phyloP scores from a whole-genome alignment of 2,329 filamentous ascomycete genomes.

The Cordyceps cicadae region DNA sequence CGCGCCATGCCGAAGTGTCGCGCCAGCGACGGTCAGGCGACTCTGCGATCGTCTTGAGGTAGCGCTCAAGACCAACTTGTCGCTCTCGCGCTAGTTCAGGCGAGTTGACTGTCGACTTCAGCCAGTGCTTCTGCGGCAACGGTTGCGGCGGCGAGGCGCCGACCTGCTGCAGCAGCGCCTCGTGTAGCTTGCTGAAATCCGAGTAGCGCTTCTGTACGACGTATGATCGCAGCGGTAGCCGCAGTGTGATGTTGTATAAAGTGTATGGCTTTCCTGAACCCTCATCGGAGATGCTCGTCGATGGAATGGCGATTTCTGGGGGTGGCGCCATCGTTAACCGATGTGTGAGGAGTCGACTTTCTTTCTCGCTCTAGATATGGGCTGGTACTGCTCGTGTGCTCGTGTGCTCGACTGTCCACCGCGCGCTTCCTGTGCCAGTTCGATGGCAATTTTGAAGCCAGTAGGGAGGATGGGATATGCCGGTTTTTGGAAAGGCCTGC shows the following conservation, averaged over 20 bases:
- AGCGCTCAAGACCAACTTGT: conserved; percentile 59
- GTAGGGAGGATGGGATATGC: not conserved
- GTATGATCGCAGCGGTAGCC: conserved; percentile 67
- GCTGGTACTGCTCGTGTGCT: not conserved
- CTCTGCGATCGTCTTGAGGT: conserved; percentile 64
- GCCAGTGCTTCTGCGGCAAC: conserved; percentile 68
- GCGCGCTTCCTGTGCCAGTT: not conserved
- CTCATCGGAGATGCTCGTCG: conserved; percentile 50
- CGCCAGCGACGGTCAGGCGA: conserved; percentile 70
- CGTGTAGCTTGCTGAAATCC: conserved; percentile 64
- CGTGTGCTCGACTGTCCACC: not conserved
- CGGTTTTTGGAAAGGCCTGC: not conserved
- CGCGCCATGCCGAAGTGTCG: conserved; percentile 61
- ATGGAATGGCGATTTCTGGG: conserved; percentile 59
- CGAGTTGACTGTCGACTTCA: conserved; percentile 62
- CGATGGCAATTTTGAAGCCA: not conserved
- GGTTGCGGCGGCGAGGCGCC: conserved; percentile 57
- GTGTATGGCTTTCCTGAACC: conserved; percentile 58
- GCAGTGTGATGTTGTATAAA: conserved; percentile 69
- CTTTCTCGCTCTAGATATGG: not conserved
- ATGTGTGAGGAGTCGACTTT: not conserved
- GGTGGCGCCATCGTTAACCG: conserved; percentile 49
- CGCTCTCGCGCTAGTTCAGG: conserved; percentile 63
- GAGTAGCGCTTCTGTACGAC: conserved; percentile 76
- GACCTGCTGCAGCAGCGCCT: conserved; percentile 49